These are phyloP conservation scores for Besnoitia besnoiti DNA, from an alignment of 169 alveolate species.

Conservation along the genomic window DNA sequence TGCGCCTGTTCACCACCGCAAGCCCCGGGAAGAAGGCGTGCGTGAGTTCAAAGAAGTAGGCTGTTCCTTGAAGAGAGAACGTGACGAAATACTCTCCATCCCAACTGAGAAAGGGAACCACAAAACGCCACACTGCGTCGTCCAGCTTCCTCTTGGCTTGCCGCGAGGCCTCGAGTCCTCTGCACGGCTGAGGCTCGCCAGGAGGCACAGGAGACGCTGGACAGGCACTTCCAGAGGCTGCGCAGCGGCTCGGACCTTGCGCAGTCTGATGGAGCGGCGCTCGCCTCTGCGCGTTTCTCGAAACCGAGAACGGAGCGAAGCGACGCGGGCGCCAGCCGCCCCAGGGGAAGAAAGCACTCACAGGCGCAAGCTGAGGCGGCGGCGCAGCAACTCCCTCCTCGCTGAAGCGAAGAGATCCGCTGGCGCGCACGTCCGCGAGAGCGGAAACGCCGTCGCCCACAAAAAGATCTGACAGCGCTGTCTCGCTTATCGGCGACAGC, in stretches of 20 bases:
- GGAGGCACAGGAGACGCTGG: no score
- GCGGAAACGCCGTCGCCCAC: not conserved
- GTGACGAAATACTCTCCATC: constrained; percentile 47
- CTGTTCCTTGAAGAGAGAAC: not conserved
- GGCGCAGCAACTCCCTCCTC: not conserved
- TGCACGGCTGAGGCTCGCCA: no score
- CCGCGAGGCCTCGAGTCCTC: not conserved
- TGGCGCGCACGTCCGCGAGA: not conserved
- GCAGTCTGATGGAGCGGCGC: no score
- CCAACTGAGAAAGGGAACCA: constrained; percentile 38
- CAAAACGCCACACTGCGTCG: not conserved
- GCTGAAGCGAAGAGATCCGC: not conserved
- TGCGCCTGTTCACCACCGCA: not conserved
- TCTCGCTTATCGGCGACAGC: not conserved
- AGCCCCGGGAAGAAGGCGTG: constrained; percentile 56
- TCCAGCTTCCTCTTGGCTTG: not conserved
- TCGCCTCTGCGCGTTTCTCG: not conserved
- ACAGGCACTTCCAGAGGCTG: no score
- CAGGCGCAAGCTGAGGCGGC: not conserved
- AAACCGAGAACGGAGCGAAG: not conserved
- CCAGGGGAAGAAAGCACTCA: not conserved
- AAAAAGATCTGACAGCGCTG: not conserved
- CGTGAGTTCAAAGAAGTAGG: constrained; percentile 34
- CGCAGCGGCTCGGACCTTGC: no score
- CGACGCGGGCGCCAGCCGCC: not conserved